Evolutionary conservation across 2,329 filamentous ascomycete species (phyloP).

Genomic region (Aspergillus latus): DNA sequence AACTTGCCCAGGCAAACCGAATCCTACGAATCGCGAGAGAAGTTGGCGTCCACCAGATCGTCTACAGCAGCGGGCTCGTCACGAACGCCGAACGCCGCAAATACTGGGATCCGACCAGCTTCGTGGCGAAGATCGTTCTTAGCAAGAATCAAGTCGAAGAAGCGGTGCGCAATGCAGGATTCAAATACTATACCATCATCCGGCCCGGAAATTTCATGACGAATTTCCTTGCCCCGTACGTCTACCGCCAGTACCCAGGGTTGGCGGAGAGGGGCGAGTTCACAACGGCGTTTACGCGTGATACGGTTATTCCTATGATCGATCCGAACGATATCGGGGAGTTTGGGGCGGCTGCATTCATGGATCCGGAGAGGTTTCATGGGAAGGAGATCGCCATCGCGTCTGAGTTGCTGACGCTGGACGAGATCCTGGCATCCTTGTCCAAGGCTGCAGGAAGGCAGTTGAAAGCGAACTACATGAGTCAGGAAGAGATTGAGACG

Average conservation of each 20-base stretch:
- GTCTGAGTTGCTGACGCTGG: slow-evolving; percentile 42
- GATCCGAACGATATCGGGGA: slow-evolving; percentile 51
- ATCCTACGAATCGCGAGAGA: slow-evolving; percentile 29
- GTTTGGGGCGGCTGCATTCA: slow-evolving; percentile 47
- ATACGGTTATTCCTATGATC: slow-evolving; percentile 45
- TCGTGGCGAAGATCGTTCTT: slow-evolving; percentile 33
- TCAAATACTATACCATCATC: slow-evolving; percentile 51
- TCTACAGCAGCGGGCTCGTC: slow-evolving; percentile 32
- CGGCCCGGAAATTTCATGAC: slow-evolving; percentile 54
- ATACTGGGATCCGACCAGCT: slow-evolving; percentile 27
- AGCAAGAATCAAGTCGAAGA: slow-evolving; percentile 48
- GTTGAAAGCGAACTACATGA: slow-evolving; percentile 41
- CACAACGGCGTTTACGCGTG: slow-evolving; percentile 35
- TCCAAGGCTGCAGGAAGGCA: slow-evolving; percentile 34
- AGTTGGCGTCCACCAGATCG: slow-evolving; percentile 33
- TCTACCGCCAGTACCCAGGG: slow-evolving; percentile 42
- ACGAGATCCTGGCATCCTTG: slow-evolving; percentile 41
- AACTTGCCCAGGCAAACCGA: slow-evolving; percentile 29
- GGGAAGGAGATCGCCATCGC: slow-evolving; percentile 44
- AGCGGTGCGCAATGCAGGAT: slow-evolving; percentile 37
- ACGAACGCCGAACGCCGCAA: slow-evolving; percentile 30
- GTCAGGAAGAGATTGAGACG: slow-evolving; percentile 44
- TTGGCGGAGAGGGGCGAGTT: slow-evolving; percentile 43
- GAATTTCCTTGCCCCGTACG: slow-evolving; percentile 50
- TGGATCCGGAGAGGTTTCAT: slow-evolving; percentile 44